Evolutionary conservation across 2,329 filamentous ascomycete species (phyloP).

Genomic region (Fusarium gaditjirri): DNA sequence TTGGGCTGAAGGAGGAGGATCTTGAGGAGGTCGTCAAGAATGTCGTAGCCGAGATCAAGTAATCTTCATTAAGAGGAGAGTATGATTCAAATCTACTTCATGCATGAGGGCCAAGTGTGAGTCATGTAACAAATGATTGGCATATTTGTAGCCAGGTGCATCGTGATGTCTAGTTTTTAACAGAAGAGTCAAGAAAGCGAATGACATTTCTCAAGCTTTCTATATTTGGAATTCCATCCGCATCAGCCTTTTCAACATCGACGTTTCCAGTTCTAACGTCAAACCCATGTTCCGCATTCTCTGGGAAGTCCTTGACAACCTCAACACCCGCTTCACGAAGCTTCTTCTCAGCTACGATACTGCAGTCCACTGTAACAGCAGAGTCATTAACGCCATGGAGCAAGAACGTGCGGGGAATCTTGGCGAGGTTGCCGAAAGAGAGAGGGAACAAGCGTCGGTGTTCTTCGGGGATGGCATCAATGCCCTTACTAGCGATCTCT

Average conservation of each 20-base stretch:
- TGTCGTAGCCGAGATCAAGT: neutral
- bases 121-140: neutral
- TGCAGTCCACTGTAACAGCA: conserved; percentile 33
- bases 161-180: neutral
- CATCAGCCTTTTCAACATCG: conserved; percentile 24
- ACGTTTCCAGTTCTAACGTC: conserved; percentile 22
- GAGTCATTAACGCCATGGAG: conserved; percentile 38
- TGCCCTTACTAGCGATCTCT: conserved; percentile 13
- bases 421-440: conserved; percentile 7
- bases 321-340: conserved; percentile 18
- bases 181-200: conserved; percentile 19
- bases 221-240: neutral
- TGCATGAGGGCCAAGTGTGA: accelerated
- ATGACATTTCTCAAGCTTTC: conserved; percentile 30
- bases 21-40: neutral
- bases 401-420: conserved; percentile 31
- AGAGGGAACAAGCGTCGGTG: conserved; percentile 32
- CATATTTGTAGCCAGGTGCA: too few species aligned
- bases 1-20: neutral
- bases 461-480: conserved; percentile 13
- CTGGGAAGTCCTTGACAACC: conserved; percentile 25
- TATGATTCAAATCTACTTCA: accelerated
- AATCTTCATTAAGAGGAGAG: neutral
- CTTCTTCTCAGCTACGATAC: conserved; percentile 31
- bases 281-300: conserved; percentile 38